Percentiles rank a stretch among this genome's conserved stretches.
Evolutionary conservation across 2,329 filamentous ascomycete species (phyloP).

Genomic region (Domatiomyces globalis): DNA sequence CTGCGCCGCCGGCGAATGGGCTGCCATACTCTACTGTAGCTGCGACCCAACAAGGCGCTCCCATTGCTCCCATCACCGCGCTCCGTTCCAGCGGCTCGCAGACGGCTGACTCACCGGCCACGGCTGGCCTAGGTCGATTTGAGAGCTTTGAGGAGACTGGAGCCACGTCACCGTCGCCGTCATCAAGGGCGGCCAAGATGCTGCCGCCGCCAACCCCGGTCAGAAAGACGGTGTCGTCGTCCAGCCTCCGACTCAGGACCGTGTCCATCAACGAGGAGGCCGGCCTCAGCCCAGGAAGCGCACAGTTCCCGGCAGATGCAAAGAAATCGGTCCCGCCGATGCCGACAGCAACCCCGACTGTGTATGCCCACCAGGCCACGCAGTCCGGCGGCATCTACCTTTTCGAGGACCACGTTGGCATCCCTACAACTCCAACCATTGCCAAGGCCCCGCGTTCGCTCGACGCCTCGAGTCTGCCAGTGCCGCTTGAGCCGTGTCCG

Average conservation of each 20-base stretch:
- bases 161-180: constrained; percentile 24
- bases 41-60: constrained; percentile 24
- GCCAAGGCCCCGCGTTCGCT: constrained; percentile 48
- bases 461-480: constrained; percentile 48
- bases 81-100: constrained; percentile 17
- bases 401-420: constrained; percentile 72
- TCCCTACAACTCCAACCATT: constrained; percentile 38
- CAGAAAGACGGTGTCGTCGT: constrained; percentile 56
- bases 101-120: constrained; percentile 24
- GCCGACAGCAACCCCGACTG: constrained; percentile 52
- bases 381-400: constrained; percentile 58
- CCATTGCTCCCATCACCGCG: too few species aligned
- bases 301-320: constrained; percentile 42
- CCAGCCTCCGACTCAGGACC: constrained; percentile 57
- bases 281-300: constrained; percentile 59
- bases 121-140: constrained; percentile 30
- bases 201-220: constrained; percentile 10
- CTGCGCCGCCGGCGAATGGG: constrained; percentile 6
- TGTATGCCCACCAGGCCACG: constrained; percentile 43
- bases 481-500: constrained; percentile 79
- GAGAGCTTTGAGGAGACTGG: constrained; percentile 27
- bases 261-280: constrained; percentile 50
- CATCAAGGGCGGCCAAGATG: constrained; percentile 9
- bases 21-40: constrained; percentile 14
- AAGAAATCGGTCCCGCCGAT: constrained; percentile 38